Base-by-base conservation (phyloP, 805 yeast genomes). In the Candida taoyuanica region DNA sequence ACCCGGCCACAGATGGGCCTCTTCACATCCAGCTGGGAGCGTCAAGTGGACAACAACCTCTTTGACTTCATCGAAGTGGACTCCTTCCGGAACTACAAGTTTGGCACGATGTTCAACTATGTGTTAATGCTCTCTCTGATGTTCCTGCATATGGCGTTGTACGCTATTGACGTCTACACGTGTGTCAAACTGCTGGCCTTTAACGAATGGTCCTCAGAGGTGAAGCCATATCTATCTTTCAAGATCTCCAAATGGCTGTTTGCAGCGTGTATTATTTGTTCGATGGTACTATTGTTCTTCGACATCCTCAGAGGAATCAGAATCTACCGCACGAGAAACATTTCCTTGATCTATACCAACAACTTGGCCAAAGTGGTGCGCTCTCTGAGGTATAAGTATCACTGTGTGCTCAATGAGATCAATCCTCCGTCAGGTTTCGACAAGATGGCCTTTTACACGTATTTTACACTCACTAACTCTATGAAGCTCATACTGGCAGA, bases 161-260 rank as follows among this genome's bases (percentile, higher is more conserved):
- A 75, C 34, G 83, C 68, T 2, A 72, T 84, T 2, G 96, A 87
- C 64, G 68, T 86, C 17, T 87, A 85, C 63, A 85, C 95, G 0
- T 77, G 91, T 58, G 62, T 87, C 40, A 78, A 74, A 49, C 71
- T 87, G 29, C 65, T 86, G 48, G 93, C 83, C 1, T 78, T 81
- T 57, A 74, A 82, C 53, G 67, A 74, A 32, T 82, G 91, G 91
- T 70, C 80, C 4, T 68, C 76, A 5, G 60, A 67, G 31, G 70
- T 73, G 36, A 59, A 64, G 37, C 79, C 81, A 5, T 65, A 56
- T 44, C 56, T 75, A 4, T 65, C 78, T 1, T 68, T 73, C 43
- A 72, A 51, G 55, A 76, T 71, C 40, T 72, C 68, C 42, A 75
- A 65, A 53, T 83, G 91, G 91, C 62, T 83, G n/a, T 83, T 82